A percentile compares a stretch with the other conserved stretches of the same genome.
Evolutionary conservation across 768 basidiomycete species (phyloP).

Genomic region (Suillus spraguei): DNA sequence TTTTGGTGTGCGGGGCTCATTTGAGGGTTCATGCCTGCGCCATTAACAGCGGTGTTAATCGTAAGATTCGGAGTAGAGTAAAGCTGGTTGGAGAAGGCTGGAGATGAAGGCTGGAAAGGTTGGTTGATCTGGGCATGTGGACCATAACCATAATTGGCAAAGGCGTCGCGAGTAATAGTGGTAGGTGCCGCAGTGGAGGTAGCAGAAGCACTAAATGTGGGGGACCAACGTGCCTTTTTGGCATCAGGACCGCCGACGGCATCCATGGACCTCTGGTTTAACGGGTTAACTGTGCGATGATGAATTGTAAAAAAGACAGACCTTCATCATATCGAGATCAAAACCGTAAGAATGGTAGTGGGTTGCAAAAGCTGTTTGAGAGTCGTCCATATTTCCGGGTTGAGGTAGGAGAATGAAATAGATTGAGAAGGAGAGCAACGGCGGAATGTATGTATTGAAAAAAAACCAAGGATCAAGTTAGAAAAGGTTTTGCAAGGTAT

Average conservation of each 20-base stretch:
- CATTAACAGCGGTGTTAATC: slow-evolving; percentile 60
- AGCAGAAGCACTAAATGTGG: slow-evolving; percentile 48
- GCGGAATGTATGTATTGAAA: slow-evolving; percentile 45
- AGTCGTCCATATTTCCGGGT: slow-evolving; percentile 64
- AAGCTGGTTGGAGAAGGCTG: slow-evolving; percentile 58
- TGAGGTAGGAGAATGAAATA: slow-evolving; percentile 34
- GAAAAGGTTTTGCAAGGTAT: slow-evolving; percentile 45
- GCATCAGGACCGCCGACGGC: slow-evolving; percentile 78
- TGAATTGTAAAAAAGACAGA: slow-evolving; percentile 30
- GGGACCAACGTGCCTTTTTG: slow-evolving; percentile 92
- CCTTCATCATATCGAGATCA: slow-evolving; percentile 95
- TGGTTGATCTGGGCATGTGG: slow-evolving; percentile 69
- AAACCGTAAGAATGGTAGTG: slow-evolving; percentile 75
- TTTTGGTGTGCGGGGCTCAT: slow-evolving; percentile 64
- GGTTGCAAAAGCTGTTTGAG: slow-evolving; percentile 66
- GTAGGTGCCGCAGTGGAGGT: slow-evolving; percentile 39
- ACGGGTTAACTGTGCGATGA: slow-evolving; percentile 8
- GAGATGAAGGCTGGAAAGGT: slow-evolving; percentile 48
- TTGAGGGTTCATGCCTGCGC: slow-evolving; percentile 54
- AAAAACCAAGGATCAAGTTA: slow-evolving; percentile 52
- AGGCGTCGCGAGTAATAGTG: slow-evolving; percentile 61
- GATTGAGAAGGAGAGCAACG: slow-evolving; percentile 54
- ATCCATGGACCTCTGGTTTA: slow-evolving; percentile 82
- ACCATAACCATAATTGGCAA: slow-evolving; percentile 88
- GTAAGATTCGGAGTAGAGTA: slow-evolving; percentile 74